Percentiles rank a stretch among this genome's conserved stretches.
These are phyloP conservation scores for Eutreptiella sp. DNA, from an alignment of 208 protist genomes.

Conservation along the genomic window DNA sequence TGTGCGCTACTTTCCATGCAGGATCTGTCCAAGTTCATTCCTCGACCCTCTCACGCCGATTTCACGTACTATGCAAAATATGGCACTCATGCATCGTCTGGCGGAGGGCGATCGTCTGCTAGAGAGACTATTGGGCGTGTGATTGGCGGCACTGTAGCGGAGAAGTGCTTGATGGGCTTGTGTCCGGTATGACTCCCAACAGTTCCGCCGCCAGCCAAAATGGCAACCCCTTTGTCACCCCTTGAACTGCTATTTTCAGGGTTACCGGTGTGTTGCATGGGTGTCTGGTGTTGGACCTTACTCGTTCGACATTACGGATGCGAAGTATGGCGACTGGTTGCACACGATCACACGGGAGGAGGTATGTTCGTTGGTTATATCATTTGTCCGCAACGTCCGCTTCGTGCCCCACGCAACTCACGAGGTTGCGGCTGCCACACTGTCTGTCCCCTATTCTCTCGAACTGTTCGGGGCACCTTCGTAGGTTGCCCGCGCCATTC, in stretches of 20 bases:
- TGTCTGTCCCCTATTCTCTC: no score
- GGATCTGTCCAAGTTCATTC: conserved; percentile 33
- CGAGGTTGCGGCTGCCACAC: no score
- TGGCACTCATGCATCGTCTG: conserved; percentile 42
- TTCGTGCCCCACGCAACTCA: no score
- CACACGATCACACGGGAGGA: conserved; percentile 43
- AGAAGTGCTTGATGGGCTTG: conserved; percentile 61
- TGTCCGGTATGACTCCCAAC: conserved; percentile 9
- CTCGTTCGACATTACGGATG: background rate
- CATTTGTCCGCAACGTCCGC: no score
- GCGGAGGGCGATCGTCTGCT: conserved; percentile 60
- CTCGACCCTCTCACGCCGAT: conserved; percentile 71
- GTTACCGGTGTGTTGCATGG: conserved; percentile 51
- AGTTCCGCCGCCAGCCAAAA: no score
- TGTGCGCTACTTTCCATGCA: no score
- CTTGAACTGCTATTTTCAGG: no score
- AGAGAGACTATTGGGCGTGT: conserved; percentile 73
- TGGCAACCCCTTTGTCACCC: no score
- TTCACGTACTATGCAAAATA: conserved; percentile 66
- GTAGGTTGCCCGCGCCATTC: no score
- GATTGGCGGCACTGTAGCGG: conserved; percentile 53
- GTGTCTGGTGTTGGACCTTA: conserved; percentile 35
- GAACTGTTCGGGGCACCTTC: no score
- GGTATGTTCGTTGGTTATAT: no score
- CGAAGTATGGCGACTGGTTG: conserved; percentile 2